Evolutionary conservation across 768 basidiomycete species (phyloP).

Genomic region (Termitomyces sp.): DNA sequence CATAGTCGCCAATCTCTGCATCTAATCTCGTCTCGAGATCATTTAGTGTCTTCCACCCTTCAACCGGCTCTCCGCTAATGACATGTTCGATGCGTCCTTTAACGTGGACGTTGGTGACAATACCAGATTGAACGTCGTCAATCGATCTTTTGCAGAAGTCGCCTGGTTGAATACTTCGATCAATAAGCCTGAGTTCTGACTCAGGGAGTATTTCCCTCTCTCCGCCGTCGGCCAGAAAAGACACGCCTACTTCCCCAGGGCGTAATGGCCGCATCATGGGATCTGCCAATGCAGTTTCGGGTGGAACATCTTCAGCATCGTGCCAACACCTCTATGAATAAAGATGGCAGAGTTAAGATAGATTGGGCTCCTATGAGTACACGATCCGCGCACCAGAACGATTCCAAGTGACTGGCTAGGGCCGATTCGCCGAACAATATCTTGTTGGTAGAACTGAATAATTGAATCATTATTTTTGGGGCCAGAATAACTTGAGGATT

Average conservation of each 20-base stretch:
- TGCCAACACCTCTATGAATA: constrained; percentile 78
- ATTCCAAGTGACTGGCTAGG: constrained; percentile 50
- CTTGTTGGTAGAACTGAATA: constrained; percentile 62
- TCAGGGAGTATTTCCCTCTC: constrained; percentile 73
- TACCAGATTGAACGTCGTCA: constrained; percentile 72
- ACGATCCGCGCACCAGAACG: constrained; percentile 53
- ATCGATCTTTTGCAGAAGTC: constrained; percentile 81
- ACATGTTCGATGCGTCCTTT: constrained; percentile 74
- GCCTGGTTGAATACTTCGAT: constrained; percentile 75
- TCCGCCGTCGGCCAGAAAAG: constrained; percentile 51
- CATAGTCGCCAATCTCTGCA: constrained; percentile 79
- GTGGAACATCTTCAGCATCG: constrained; percentile 71
- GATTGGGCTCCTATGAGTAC: constrained; percentile 3
- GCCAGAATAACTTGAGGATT: background rate
- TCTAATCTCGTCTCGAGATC: constrained; percentile 58
- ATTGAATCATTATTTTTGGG: background rate
- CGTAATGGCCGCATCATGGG: constrained; percentile 73
- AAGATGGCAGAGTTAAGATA: background rate
- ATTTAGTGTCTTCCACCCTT: constrained; percentile 60
- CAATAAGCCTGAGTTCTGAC: constrained; percentile 64
- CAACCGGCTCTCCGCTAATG: constrained; percentile 57
- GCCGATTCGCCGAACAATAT: constrained; percentile 53
- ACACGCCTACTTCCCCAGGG: constrained; percentile 82
- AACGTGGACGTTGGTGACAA: constrained; percentile 63
- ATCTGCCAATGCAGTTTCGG: constrained; percentile 46